phyloP scores from a whole-genome alignment of 768 basidiomycete genomes.

The Collybia sp. region DNA sequence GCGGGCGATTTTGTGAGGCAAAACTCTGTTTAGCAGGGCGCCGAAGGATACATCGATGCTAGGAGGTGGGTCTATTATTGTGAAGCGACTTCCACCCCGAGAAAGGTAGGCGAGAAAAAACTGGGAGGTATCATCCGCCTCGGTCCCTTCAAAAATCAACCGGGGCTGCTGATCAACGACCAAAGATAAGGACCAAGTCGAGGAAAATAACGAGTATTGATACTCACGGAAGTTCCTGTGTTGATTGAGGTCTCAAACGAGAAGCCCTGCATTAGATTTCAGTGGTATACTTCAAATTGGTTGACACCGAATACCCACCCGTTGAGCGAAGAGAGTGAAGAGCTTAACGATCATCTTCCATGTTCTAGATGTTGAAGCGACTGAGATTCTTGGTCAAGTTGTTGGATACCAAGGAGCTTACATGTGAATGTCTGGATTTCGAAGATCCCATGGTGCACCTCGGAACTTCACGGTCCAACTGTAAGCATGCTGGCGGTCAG shows the following conservation, averaged over 20 bases:
- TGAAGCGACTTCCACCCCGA: slow-evolving; percentile 51
- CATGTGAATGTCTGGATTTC: slow-evolving; percentile 49
- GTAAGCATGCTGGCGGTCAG: slow-evolving; percentile 35
- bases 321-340: slow-evolving; percentile 53
- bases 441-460: slow-evolving; percentile 64
- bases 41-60: slow-evolving; percentile 36
- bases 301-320: slow-evolving; percentile 33
- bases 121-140: slow-evolving; percentile 40
- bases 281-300: neutral
- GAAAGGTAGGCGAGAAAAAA: slow-evolving; percentile 70
- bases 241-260: slow-evolving; percentile 63
- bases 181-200: neutral
- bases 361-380: slow-evolving; percentile 37
- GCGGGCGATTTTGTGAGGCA: slow-evolving; percentile 28
- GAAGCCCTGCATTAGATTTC: slow-evolving; percentile 51
- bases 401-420: slow-evolving; percentile 22
- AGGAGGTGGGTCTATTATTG: slow-evolving; percentile 39
- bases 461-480: slow-evolving; percentile 61
- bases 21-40: slow-evolving; percentile 28
- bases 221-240: slow-evolving; percentile 47
- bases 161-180: slow-evolving; percentile 41
- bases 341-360: slow-evolving; percentile 56
- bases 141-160: slow-evolving; percentile 58
- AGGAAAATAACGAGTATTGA: neutral
- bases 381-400: neutral